Evolutionary conservation across 257 asterid genomes (phyloP).

Genomic region (Fraxinus anomala): DNA sequence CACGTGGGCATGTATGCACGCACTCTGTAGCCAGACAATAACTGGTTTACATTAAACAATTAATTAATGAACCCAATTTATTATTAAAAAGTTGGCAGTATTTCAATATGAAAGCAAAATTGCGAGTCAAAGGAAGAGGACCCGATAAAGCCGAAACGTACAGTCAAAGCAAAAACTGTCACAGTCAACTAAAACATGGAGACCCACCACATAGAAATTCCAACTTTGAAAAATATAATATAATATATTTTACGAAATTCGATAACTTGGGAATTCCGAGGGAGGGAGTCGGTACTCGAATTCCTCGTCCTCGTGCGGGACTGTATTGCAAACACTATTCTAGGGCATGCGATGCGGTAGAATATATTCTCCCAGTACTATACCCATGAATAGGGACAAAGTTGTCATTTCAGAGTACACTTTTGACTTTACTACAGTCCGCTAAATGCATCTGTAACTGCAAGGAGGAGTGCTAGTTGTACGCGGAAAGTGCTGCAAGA

Average conservation of each 20-base stretch:
- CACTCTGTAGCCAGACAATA: too few relatives aligned
- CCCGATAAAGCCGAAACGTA: slow-evolving; percentile 21
- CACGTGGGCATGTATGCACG: too few relatives aligned
- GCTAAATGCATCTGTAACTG: background rate
- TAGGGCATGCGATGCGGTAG: background rate
- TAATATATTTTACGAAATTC: background rate
- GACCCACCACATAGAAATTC: background rate
- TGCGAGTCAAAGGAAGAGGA: slow-evolving; percentile 35
- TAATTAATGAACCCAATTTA: too few relatives aligned
- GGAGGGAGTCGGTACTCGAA: background rate
- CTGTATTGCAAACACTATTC: background rate
- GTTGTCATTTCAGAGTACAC: background rate
- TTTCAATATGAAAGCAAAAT: slow-evolving; percentile 2
- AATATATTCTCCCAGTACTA: background rate
- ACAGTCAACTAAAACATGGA: slow-evolving; percentile 25
- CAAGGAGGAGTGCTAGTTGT: too few relatives aligned
- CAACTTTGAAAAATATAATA: background rate
- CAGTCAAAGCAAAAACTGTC: slow-evolving; percentile 41
- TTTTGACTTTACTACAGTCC: background rate
- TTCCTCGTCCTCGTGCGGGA: background rate
- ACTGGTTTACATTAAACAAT: too few relatives aligned
- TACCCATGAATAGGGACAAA: background rate
- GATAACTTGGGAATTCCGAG: background rate
- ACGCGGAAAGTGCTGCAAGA: too few relatives aligned
- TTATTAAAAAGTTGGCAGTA: slow-evolving; percentile 20